Conservation (phyloP, 1,284 basidiomycete species). For the Marasmius tenuissimus region DNA sequence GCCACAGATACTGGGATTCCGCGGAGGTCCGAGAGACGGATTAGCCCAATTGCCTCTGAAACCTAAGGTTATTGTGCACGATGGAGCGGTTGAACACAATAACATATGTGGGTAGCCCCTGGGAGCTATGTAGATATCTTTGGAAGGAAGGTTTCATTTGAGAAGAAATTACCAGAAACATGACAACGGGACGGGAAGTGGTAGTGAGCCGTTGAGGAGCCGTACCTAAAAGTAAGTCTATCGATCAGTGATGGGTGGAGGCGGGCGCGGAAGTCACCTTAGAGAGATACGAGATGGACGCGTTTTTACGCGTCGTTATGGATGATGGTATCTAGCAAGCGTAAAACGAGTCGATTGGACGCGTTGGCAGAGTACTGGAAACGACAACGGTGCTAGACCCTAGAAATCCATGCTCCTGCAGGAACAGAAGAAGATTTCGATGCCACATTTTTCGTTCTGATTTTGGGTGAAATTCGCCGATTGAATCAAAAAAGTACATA, state of each 20-base stretch:
- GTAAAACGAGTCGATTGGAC: background rate
- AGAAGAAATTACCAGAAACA: background rate
- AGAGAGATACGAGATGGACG: conserved; percentile 2
- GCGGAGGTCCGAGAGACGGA: background rate
- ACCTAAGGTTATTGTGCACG: background rate
- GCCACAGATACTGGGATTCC: background rate
- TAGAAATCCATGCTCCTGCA: no score
- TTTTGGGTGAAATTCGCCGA: background rate
- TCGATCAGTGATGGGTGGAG: background rate
- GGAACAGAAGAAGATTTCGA: no score
- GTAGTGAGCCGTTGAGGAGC: background rate
- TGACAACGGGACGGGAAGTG: background rate
- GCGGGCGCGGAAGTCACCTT: background rate
- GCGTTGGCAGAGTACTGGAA: background rate
- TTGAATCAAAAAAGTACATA: background rate
- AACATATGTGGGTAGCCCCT: background rate
- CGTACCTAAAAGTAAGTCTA: background rate
- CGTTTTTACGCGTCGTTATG: conserved; percentile 16
- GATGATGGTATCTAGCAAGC: background rate
- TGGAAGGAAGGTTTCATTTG: background rate
- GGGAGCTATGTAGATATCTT: background rate
- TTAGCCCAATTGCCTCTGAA: background rate
- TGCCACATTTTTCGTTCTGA: background rate
- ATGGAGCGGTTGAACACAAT: background rate
- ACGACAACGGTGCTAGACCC: no score